Evolutionary conservation across 441 rosid species (phyloP).

Genomic region (Jatropha multifida): DNA sequence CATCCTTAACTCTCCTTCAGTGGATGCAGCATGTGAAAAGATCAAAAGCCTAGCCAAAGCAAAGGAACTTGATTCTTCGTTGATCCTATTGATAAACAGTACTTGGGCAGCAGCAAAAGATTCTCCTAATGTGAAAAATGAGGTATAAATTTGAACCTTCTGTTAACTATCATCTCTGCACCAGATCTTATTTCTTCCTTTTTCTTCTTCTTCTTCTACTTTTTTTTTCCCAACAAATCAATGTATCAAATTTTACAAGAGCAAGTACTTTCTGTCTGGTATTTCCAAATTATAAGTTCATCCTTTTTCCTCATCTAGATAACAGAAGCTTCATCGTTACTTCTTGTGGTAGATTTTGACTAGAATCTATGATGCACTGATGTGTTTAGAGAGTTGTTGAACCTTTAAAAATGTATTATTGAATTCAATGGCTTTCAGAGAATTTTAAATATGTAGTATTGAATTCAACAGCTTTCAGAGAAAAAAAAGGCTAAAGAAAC

Average conservation of each 20-base stretch:
- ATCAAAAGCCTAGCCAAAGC: conserved; percentile 79
- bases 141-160: conserved; percentile 43
- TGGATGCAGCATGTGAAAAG: conserved; percentile 85
- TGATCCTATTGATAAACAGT: conserved; percentile 74
- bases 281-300: background rate
- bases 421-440: background rate
- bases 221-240: background rate
- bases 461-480: background rate
- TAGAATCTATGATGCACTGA: background rate
- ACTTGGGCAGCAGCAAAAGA: conserved; percentile 93
- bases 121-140: conserved; percentile 63
- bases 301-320: background rate
- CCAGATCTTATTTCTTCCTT: background rate
- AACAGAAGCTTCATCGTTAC: background rate
- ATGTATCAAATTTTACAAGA: background rate
- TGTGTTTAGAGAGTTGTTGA: background rate
- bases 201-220: background rate
- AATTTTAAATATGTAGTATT: background rate
- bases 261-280: background rate
- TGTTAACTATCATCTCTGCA: background rate
- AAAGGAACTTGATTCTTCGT: conserved; percentile 87
- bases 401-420: background rate
- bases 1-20: conserved; percentile 72
- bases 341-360: background rate
- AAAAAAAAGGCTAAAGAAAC: background rate